Percentiles rank a stretch among this genome's conserved stretches.
phyloP scores from a whole-genome alignment of 1,284 basidiomycete genomes.

The Trametes pubescens region DNA sequence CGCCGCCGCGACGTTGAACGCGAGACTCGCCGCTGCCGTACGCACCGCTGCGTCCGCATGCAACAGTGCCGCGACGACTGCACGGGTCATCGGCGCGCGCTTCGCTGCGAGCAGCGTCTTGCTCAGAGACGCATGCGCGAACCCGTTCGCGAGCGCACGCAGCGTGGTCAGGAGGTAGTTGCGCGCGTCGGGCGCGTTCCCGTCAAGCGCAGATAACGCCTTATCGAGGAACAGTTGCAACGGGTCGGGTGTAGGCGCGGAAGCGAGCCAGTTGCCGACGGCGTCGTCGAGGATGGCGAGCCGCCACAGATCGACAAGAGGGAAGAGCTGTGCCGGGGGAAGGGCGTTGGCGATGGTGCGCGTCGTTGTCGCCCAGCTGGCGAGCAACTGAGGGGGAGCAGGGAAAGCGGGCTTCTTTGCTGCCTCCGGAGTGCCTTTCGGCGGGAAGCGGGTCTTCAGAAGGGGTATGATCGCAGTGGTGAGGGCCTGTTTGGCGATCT shows the following conservation, averaged over 20 bases:
- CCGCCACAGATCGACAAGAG: slow-evolving; percentile 86
- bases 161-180: slow-evolving; percentile 75
- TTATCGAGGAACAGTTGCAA: slow-evolving; percentile 55
- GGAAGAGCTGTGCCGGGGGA: slow-evolving; percentile 73
- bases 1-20: slow-evolving; percentile 77
- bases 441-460: slow-evolving; percentile 63
- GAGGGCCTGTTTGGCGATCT: slow-evolving; percentile 59
- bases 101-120: slow-evolving; percentile 55
- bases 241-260: slow-evolving; percentile 46
- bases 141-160: slow-evolving; percentile 79
- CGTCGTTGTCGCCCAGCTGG: slow-evolving; percentile 60
- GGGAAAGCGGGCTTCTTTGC: slow-evolving; percentile 37
- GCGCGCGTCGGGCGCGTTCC: slow-evolving; percentile 40
- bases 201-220: slow-evolving; percentile 45
- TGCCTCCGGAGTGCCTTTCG: slow-evolving; percentile 24
- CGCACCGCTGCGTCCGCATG: slow-evolving; percentile 74
- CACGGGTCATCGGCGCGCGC: slow-evolving; percentile 38
- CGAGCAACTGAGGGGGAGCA: slow-evolving; percentile 41
- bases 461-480: slow-evolving; percentile 63
- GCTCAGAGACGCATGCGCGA: slow-evolving; percentile 63
- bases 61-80: slow-evolving; percentile 74
- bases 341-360: slow-evolving; percentile 56
- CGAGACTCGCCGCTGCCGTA: slow-evolving; percentile 82
- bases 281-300: slow-evolving; percentile 74
- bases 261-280: slow-evolving; percentile 60